Base-by-base conservation (phyloP, 2,329 filamentous ascomycete genomes). In the Ceratocystis variospora region DNA sequence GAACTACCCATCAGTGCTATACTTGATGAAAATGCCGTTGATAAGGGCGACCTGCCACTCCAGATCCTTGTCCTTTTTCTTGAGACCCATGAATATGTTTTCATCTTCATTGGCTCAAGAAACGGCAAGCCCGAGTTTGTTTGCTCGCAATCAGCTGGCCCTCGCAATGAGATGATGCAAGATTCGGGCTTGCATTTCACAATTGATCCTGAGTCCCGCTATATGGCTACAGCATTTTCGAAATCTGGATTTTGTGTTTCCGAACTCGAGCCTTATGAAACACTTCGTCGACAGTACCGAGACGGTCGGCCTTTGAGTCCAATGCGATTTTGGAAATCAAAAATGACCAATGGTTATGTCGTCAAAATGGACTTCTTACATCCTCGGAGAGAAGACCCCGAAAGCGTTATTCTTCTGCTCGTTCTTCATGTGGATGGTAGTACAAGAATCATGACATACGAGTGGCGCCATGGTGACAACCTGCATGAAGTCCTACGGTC, bases 301-400 rank as follows among this genome's bases (percentile, higher is more conserved):
- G 70, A 71, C 46, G 72, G 73, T 41, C 74, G 77, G n/a, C 72
- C 76, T 69, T 74, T 89, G 67, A 74, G 79, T 8, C 88, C 87
- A 1, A 81, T 96, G 66, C 79, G 79, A 68, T 74, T 73, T 0
- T 73, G 71, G 48, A 72, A 75, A 19, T 72, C 78, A 19, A 78
- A 80, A 8, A 70, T 74, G 8, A 78, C 90, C 6, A 81, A 85
- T 6, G 91, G 89, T 0, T 79, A 86, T n/a, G 89, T 97, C 66
- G 80, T 93, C 71, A 88, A 90, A 70, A 86, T 96, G 79, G 88
- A 91, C 25, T 99, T 97, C 70, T 79, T 99, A 2, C 84, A 88
- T 68, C 89, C 91, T 6, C 80, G 80, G 8, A 81, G 84, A 64
- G 86, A 92, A 64, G 86, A 92, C 68, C 80, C 84, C 8, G 79